Percentiles rank a stretch among this genome's conserved stretches.
phyloP scores from a whole-genome alignment of 2,329 filamentous ascomycete species.

The Acrodontium crateriforme region DNA sequence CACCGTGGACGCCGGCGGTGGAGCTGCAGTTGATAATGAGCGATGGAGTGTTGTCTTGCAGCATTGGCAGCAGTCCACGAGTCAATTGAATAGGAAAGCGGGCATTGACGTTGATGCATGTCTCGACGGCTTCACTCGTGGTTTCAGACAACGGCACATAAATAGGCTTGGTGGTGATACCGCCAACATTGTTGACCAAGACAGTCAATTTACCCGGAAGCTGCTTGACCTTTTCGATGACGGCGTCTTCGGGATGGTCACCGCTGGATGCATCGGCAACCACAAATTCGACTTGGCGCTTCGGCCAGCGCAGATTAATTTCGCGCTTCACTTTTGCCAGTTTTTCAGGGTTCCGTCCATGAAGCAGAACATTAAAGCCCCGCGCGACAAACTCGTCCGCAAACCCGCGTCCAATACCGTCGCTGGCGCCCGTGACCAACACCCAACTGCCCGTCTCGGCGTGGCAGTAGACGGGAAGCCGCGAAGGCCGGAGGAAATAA shows the following conservation, averaged over 20 bases:
- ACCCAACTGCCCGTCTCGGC: slow-evolving; percentile 7
- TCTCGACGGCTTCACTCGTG: slow-evolving; percentile 22
- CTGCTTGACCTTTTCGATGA: slow-evolving; percentile 8
- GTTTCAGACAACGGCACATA: slow-evolving; percentile 26
- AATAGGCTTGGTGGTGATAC: slow-evolving; percentile 18
- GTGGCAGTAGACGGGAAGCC: slow-evolving; percentile 7
- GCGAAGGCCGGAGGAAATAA: slow-evolving; percentile 3
- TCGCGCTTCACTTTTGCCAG: slow-evolving; percentile 28
- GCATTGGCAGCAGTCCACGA: slow-evolving; percentile 30
- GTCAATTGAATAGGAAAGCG: slow-evolving; percentile 39
- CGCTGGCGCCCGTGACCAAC: slow-evolving; percentile 35
- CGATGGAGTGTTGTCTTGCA: slow-evolving; percentile 28
- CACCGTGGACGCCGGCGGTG: slow-evolving; percentile 27
- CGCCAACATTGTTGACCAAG: slow-evolving; percentile 45
- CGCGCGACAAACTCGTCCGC: slow-evolving; percentile 36
- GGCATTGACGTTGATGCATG: slow-evolving; percentile 35
- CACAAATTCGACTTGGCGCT: slow-evolving; percentile 26
- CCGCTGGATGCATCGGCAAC: slow-evolving; percentile 30
- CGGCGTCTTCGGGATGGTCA: slow-evolving; percentile 4
- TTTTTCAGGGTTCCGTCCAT: slow-evolving; percentile 41
- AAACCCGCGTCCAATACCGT: slow-evolving; percentile 42
- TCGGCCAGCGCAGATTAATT: slow-evolving; percentile 29
- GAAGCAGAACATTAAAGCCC: slow-evolving; percentile 44
- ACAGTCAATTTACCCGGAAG: slow-evolving; percentile 34
- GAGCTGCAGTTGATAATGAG: slow-evolving; percentile 41